Conservation (phyloP, 257 asterid genomes). For the Solanum tarapatanum region DNA sequence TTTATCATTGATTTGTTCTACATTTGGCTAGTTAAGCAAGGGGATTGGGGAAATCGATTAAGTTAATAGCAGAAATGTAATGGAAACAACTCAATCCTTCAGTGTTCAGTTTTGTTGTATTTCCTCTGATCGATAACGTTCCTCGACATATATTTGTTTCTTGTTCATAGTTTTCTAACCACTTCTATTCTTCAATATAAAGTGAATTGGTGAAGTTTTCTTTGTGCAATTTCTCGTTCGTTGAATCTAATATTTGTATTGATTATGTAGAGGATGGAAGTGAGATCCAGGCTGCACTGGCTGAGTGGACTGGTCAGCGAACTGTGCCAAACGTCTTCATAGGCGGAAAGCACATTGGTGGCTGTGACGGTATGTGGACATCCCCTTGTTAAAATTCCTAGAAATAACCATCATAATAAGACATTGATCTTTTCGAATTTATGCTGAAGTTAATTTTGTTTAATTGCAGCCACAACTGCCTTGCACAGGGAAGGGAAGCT, state of each 20-base stretch:
- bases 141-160: neutral
- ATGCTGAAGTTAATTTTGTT: too few relatives aligned
- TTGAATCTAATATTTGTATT: neutral
- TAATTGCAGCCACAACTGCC: conserved; percentile 56
- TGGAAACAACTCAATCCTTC: neutral
- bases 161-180: neutral
- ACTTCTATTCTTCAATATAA: neutral
- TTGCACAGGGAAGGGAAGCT: conserved; percentile 63
- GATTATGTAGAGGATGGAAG: conserved; percentile 57
- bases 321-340: conserved; percentile 88
- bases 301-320: conserved; percentile 64
- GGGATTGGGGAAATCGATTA: neutral
- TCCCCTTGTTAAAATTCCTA: neutral
- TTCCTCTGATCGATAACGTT: neutral
- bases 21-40: neutral
- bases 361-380: conserved; percentile 58
- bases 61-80: neutral
- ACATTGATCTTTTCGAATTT: neutral
- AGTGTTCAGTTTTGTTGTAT: neutral
- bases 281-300: conserved; percentile 67
- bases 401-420: neutral
- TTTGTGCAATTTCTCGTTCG: neutral
- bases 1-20: neutral
- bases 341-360: conserved; percentile 86
- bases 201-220: neutral